Evolutionary conservation across 2,329 filamentous ascomycete genomes (phyloP).

Genomic region (Cladophialophora psammophila): DNA sequence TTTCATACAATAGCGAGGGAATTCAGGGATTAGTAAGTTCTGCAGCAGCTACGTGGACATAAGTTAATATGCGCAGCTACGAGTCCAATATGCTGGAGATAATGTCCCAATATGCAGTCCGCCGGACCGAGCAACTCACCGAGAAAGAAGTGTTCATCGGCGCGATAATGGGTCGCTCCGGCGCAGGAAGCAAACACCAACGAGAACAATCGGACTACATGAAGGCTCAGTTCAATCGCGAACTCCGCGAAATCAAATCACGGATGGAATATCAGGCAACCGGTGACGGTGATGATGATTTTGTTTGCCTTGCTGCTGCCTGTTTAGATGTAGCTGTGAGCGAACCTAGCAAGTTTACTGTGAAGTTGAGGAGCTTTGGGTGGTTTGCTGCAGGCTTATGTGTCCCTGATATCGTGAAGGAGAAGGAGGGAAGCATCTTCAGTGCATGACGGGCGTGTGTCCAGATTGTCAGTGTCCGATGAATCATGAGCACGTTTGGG

Average conservation of each 20-base stretch:
- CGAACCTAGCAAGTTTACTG: slow-evolving; percentile 2
- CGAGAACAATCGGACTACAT: slow-evolving; percentile 53
- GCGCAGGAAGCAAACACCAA: slow-evolving; percentile 48
- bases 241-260: slow-evolving; percentile 43
- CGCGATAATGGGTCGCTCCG: slow-evolving; percentile 62
- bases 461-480: neutral
- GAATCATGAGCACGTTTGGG: neutral
- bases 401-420: slow-evolving; percentile 33
- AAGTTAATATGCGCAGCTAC: slow-evolving; percentile 52
- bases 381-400: slow-evolving; percentile 32
- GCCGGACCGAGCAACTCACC: slow-evolving; percentile 52
- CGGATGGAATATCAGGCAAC: slow-evolving; percentile 18
- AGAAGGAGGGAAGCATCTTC: slow-evolving; percentile 10
- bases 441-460: neutral
- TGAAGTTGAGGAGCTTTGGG: slow-evolving; percentile 27
- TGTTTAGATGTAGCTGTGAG: slow-evolving; percentile 21
- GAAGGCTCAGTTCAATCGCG: slow-evolving; percentile 53
- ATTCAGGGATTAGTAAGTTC: slow-evolving; percentile 33
- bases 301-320: slow-evolving; percentile 23
- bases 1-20: slow-evolving; percentile 37
- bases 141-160: slow-evolving; percentile 66
- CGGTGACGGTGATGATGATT: slow-evolving; percentile 17
- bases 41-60: slow-evolving; percentile 26
- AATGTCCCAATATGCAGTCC: slow-evolving; percentile 55
- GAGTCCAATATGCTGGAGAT: slow-evolving; percentile 59